Evolutionary conservation across 2,329 filamentous ascomycete genomes (phyloP), one percentile per base, ranked within the genome.

Genomic region (Monosporascus cannonballus): DNA sequence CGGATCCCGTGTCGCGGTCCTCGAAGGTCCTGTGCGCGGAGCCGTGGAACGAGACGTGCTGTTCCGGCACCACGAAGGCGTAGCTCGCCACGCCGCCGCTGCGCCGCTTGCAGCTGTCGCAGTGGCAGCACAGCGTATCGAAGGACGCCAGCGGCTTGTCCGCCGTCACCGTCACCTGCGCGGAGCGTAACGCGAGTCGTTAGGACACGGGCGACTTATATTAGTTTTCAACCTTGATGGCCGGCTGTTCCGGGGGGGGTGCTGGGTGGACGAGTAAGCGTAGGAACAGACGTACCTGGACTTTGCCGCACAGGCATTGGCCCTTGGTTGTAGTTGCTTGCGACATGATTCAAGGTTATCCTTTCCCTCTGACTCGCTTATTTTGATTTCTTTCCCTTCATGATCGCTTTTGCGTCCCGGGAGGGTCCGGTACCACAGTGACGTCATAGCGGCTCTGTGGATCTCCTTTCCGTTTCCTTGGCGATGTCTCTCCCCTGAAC

Each of bases 101-200:
- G 15, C 53, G 53, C 36, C 51, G 45, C 18, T 55, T 55, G 48
- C 53, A 53, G 25, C 42, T 50, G 20, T 20, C 36, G 45, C 53
- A 55, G 51, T 55, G 53, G 45, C 53, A 55, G 34, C 48, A 50
- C 38, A 55, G 53, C n/a, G 53, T 53, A 14, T 38, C 51, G 38
- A 53, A 53, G 6, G 44, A 51, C 5, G 48, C 8, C 9, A 55
- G 45, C 4, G 48, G 44, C 30, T 37, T 50, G 38, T 39, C 38
- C 25, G 34, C 48, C 17, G 53, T 50, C n/a, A 55, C 53, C 11
- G 51, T 53, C 14, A 55, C 53, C 53, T 55, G 20, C 7, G 7
- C 27, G 27, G 4, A 4, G 27, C 27, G 27, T 11, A 30, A 2
- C 27, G 3, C 11, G 27, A 11, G 27, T 11, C 27, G 27, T 30